Evolutionary conservation across 192 early-diverging fungal species (phyloP), one percentile per base, ranked within the genome.

Genomic region (Coemansia sp.): DNA sequence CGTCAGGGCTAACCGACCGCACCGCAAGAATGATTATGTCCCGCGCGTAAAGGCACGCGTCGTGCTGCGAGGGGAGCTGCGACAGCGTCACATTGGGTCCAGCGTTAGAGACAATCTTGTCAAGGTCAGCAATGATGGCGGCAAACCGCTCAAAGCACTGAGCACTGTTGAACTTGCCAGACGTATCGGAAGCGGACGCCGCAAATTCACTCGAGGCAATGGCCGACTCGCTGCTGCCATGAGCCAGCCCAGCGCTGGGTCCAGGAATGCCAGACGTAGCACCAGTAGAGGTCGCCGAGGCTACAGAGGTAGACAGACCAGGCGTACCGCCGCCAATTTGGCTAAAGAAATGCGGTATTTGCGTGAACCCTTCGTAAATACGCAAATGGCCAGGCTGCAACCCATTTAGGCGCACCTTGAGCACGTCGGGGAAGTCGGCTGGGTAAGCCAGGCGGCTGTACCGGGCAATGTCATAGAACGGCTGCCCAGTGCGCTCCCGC

Each of bases 401-500:
- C 0, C 94, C 95, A 59, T 90, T 91, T 6, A 90, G 89, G 65
- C 94, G 94, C 57, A 94, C 80, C 46, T 93, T 87, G 42, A 99
- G 87, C 29, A 89, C 85, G 25, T 98, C 96, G 0, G 98, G 96
- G 53, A 99, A 84, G 17, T 85, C 92, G 38, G 89, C 71, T 15
- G 93, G 93, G 67, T 96, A 99, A 2, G 91, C 91, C 23, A 88
- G 77, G 5, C 86, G 86, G 23, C 88, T 84, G 67, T 90, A 95
- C 0, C 91, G 88, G 9, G 87, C 84, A 71, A 94, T 85, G 72
- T 99, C 98, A 68, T 91, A 95, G 80, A 87, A 99, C 19, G 94
- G 94, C 75, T 96, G 94, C 14, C 89, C 91, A 14, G 89, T 90
- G 53, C 92, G 87, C 77, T 95, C 96, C 1, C 96, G 88, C 71